Conservation (phyloP, 805 yeast species). For the Ogataea philodendri region DNA sequence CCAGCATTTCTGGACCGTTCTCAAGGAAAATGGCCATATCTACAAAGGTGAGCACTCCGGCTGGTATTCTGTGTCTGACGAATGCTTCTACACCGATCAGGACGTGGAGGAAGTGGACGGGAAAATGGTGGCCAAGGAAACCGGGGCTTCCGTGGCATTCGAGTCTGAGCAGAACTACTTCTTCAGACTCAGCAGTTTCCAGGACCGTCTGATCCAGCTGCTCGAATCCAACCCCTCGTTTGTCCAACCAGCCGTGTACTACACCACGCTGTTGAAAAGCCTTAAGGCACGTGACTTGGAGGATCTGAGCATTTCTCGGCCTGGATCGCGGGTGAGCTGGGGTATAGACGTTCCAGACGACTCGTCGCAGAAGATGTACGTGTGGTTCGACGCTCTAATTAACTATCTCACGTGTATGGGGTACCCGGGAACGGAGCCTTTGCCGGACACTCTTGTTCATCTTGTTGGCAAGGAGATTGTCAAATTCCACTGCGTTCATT, state of each 20-base stretch:
- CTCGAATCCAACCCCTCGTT: constrained; percentile 52
- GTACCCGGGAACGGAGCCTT: constrained; percentile 40
- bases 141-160: constrained; percentile 71
- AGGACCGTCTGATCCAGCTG: constrained; percentile 47
- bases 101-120: constrained; percentile 51
- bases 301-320: constrained; percentile 88
- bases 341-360: constrained; percentile 88
- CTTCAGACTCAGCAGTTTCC: constrained; percentile 68
- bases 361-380: constrained; percentile 75
- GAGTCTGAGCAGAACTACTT: constrained; percentile 85
- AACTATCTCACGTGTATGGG: constrained; percentile 76
- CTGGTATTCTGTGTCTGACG: constrained; percentile 95
- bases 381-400: constrained; percentile 93
- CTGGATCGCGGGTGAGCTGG: constrained; percentile 76
- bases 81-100: constrained; percentile 84
- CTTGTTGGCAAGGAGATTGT: constrained; percentile 89
- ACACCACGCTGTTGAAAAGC: constrained; percentile 54
- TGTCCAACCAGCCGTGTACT: constrained; percentile 63
- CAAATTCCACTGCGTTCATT: constrained; percentile 84
- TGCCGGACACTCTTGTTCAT: constrained; percentile 48
- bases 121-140: constrained; percentile 53
- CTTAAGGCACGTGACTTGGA: constrained; percentile 46
- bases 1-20: constrained; percentile 62
- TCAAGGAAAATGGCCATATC: constrained; percentile 60
- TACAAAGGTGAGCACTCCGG: constrained; percentile 85